A percentile compares a stretch with the other conserved stretches of the same genome.
Conservation (phyloP, 441 rosid genomes). For the Eugenia klotzschiana region DNA sequence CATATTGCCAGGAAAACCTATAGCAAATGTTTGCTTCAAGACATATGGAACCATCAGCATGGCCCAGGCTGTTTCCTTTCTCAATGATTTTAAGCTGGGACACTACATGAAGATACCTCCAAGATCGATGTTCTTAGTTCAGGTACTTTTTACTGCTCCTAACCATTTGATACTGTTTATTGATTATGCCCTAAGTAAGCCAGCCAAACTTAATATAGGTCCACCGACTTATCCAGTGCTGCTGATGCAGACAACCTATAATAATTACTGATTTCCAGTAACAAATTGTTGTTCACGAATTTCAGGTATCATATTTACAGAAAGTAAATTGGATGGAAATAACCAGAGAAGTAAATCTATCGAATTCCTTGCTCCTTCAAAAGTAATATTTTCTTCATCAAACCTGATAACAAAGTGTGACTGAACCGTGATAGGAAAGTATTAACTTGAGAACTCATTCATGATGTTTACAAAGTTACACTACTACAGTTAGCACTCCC, state of each 20-base stretch:
- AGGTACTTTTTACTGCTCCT: conserved; percentile 12
- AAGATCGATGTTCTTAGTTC: conserved; percentile 48
- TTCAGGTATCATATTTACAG: not conserved
- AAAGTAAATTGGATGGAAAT: not conserved
- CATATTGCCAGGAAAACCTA: conserved; percentile 44
- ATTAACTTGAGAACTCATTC: not conserved
- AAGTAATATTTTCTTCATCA: not conserved
- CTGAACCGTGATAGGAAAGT: not conserved
- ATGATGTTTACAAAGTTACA: not conserved
- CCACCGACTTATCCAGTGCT: not conserved
- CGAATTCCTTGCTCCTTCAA: not conserved
- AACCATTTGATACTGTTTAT: not conserved
- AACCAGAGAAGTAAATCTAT: not conserved
- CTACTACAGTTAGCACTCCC: not conserved
- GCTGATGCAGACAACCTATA: not conserved
- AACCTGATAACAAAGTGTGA: not conserved
- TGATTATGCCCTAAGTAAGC: not conserved
- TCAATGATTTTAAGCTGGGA: conserved; percentile 58
- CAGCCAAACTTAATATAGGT: not conserved
- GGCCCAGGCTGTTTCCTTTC: conserved; percentile 48
- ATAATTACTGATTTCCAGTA: not conserved
- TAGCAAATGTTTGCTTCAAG: conserved; percentile 54
- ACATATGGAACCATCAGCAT: conserved; percentile 51
- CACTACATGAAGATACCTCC: conserved; percentile 68
- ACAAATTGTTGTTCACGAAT: not conserved